Evolutionary conservation across 139 green algal genomes (phyloP).

Genomic region (Chlorella ohadii): DNA sequence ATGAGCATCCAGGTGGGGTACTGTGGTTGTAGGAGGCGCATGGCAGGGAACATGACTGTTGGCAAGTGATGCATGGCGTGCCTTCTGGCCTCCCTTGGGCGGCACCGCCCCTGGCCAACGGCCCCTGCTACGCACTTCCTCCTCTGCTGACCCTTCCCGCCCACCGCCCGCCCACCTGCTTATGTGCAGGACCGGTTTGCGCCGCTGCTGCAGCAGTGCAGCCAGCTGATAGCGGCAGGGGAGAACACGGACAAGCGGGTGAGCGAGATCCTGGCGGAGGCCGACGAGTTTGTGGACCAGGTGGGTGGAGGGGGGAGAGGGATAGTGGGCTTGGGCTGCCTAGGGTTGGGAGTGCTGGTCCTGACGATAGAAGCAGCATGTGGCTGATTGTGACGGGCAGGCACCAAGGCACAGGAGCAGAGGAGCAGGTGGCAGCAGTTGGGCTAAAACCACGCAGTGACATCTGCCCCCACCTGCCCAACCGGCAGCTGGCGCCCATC

Average conservation of each 20-base stretch:
- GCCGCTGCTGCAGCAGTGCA: conserved; percentile 59
- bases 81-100: too few species aligned
- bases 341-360: too few species aligned
- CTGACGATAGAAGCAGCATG: too few species aligned
- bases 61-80: too few species aligned
- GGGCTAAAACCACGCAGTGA: too few species aligned
- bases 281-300: conserved; percentile 50
- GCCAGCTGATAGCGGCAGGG: conserved; percentile 48
- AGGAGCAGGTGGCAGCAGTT: too few species aligned
- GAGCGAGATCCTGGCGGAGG: conserved; percentile 61
- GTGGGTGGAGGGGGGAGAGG: conserved; percentile 4
- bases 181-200: conserved; percentile 5
- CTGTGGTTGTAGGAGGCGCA: too few species aligned
- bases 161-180: not conserved
- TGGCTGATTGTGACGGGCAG: too few species aligned
- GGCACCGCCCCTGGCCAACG: too few species aligned
- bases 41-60: too few species aligned
- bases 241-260: conserved; percentile 52
- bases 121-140: too few species aligned
- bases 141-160: not conserved
- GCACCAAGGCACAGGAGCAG: too few species aligned
- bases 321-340: not conserved
- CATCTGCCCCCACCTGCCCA: not conserved
- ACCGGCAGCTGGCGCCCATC: conserved; percentile 56
- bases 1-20: conserved; percentile 49